Evolutionary conservation across 805 yeast species (phyloP), one percentile per base, ranked within the genome.

Genomic region (Ogataea zsoltii): DNA sequence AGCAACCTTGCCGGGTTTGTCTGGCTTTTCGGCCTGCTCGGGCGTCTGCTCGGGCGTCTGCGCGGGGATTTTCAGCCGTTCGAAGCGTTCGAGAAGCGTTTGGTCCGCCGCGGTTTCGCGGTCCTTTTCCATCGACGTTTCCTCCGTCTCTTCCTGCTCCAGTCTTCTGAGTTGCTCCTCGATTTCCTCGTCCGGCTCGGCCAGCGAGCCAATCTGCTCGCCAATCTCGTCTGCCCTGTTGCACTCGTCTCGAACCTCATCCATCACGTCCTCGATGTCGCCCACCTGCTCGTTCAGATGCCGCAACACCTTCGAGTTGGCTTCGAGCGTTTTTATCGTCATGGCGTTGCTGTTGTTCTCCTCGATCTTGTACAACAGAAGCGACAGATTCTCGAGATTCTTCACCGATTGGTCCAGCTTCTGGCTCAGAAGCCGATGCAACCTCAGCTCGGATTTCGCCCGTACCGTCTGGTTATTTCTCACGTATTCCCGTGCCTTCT

Each of bases 321-420:
- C 38, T 38, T 62, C 59, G 28, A 63, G 49, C 6, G 61, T 50
- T 17, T 49, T 53, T 11, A 54, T 41, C 10, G 56, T 51, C 26
- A 57, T 23, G 12, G 51, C 7, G 42, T 59, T 61, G 41, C 49
- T 55, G 23, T 56, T 54, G 11, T 67, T 60, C 33, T 60, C 64
- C 30, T 62, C 61, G 16, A 66, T 50, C 32, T 56, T 58, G 29
- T 53, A 32, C 31, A 57, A 47, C 23, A 65, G 33, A 1, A 50
- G 19, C 7, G 50, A 41, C 38, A 65, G 37, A 14, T 58, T 58
- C 33, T 60, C 67, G 14, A 57, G 38, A 17, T 54, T 56, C 5
- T 34, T 14, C 6, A 48, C 32, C 4, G 59, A 49, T n/a, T 49
- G 34, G 4, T 48, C 35, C 16, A 63, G 40, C 39, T 63, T 65